Base-by-base conservation (phyloP, 768 basidiomycete species). In the Trametes meyenii region DNA sequence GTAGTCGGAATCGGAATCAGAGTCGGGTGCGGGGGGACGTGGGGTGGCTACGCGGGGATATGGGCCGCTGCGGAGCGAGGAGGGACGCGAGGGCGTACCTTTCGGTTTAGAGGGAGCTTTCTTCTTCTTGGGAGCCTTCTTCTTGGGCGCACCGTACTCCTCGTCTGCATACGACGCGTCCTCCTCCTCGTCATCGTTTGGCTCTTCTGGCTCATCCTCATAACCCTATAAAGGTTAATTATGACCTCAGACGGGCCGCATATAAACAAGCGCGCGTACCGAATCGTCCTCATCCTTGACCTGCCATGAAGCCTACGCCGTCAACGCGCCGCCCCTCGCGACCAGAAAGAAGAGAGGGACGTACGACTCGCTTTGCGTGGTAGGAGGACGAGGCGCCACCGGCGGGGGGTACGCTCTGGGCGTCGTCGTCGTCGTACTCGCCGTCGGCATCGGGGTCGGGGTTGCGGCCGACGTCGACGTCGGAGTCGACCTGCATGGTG, bases 1-100 rank as follows among this genome's bases (percentile, higher is more conserved):
- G 68, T 93, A 94, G 69, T 94, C 92, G 2, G 91, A 93, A 74
- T 91, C 91, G 13, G 90, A 92, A 75, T 92, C 90, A 46, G 90
- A 90, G 54, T 64, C 62, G n/a, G 51, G 56, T 44, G 82, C 81
- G 29, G 80, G 71, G 58, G 83, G 84, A 49, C 87, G 88, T 21
- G 71, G 66, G 10, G 63, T 19, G 53, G 77, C 75, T 62, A 81
- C 74, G 73, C 80, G 83, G 68, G 61, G 36, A 50, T 19, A 49
- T 59, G 52, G 50, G 63, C 60, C 63, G 62, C 5, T 51, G 56
- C 51, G 59, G 55, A 35, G 42, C 65, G 60, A 13, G 50, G 26
- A 58, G 35, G 55, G 39, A 53, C 48, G 35, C 23, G 21, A 49
- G 50, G 59, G 52, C 75, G 54, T 64, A 90, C 89, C 84, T 80